Percentiles rank a stretch among this genome's conserved stretches.
phyloP scores from a whole-genome alignment of 257 asterid species.

The Plantago elongata region DNA sequence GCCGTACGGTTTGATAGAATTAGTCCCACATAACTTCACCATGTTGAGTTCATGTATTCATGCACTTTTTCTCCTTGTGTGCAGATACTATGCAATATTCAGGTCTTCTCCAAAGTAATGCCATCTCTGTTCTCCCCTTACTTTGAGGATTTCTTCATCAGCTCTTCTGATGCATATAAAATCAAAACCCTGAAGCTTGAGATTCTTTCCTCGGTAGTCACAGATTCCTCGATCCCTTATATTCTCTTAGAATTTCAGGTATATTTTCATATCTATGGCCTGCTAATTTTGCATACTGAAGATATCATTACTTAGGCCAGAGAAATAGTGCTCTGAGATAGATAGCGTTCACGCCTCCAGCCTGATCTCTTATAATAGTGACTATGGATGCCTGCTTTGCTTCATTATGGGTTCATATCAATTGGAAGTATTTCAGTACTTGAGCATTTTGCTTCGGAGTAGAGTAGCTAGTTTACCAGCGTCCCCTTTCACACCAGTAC shows the following conservation, averaged over 20 bases:
- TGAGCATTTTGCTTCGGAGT: no score
- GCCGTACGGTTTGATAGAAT: background rate
- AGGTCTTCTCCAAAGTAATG: constrained; percentile 83
- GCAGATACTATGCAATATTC: constrained; percentile 94
- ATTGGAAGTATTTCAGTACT: background rate
- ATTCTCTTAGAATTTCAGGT: constrained; percentile 96
- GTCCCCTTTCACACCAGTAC: no score
- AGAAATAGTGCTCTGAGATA: constrained; percentile 12
- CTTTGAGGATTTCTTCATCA: constrained; percentile 87
- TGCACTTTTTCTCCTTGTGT: constrained; percentile 3
- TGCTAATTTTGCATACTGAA: constrained; percentile 7
- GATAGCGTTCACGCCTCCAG: no score
- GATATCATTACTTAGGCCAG: constrained; percentile 11
- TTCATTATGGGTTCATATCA: background rate
- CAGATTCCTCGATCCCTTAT: constrained; percentile 63
- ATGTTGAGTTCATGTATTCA: no score
- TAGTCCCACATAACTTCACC: no score
- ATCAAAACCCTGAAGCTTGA: constrained; percentile 85
- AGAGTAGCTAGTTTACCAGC: no score
- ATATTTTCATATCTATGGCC: constrained; percentile 18
- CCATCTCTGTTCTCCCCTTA: constrained; percentile 69
- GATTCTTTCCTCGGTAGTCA: constrained; percentile 76
- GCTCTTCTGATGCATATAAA: constrained; percentile 71
- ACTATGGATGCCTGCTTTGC: background rate
- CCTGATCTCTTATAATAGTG: no score